Evolutionary conservation across 2,329 filamentous ascomycete genomes (phyloP).

Genomic region (Beauveria rudraprayagi): DNA sequence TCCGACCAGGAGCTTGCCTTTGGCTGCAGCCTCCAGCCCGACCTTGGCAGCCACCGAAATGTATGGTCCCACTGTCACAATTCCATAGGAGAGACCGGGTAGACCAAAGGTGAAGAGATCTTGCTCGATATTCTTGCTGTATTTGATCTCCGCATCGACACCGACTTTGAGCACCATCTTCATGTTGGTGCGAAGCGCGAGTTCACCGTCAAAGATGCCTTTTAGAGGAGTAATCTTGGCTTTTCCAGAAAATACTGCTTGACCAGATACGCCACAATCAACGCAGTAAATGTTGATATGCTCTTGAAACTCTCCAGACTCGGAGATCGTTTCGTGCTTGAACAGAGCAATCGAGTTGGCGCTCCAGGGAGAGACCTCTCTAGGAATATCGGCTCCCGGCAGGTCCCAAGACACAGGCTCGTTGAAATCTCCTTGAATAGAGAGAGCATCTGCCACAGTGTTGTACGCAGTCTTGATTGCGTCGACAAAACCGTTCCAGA

Average conservation of each 20-base stretch:
- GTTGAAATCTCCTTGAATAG: slow-evolving; percentile 16
- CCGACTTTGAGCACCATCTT: slow-evolving; percentile 22
- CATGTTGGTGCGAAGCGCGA: slow-evolving; percentile 19
- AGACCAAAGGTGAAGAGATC: slow-evolving; percentile 20
- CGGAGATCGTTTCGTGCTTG: background rate
- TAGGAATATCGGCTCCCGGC: slow-evolving; percentile 13
- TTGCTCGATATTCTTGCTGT: slow-evolving; percentile 15
- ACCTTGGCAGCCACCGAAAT: slow-evolving; percentile 18
- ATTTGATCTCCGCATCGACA: slow-evolving; percentile 20
- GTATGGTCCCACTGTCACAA: slow-evolving; percentile 20
- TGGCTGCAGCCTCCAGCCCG: slow-evolving; percentile 17
- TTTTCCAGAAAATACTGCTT: slow-evolving; percentile 19
- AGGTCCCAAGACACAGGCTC: slow-evolving; percentile 15
- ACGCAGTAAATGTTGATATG: slow-evolving; percentile 25
- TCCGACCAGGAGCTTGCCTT: slow-evolving; percentile 21
- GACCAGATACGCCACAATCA: slow-evolving; percentile 22
- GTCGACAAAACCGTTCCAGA: slow-evolving; percentile 6
- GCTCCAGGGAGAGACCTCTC: slow-evolving; percentile 22
- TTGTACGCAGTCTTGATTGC: slow-evolving; percentile 1
- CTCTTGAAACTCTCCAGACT: slow-evolving; percentile 11
- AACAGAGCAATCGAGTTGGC: slow-evolving; percentile 11
- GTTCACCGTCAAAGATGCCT: slow-evolving; percentile 19
- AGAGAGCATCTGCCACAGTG: slow-evolving; percentile 4
- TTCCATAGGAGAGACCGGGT: slow-evolving; percentile 19
- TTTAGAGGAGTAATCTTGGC: slow-evolving; percentile 18